Percentiles rank a stretch among this genome's conserved stretches.
Conservation (phyloP, 2,329 filamentous ascomycete genomes). For the Bertia moriformis region DNA sequence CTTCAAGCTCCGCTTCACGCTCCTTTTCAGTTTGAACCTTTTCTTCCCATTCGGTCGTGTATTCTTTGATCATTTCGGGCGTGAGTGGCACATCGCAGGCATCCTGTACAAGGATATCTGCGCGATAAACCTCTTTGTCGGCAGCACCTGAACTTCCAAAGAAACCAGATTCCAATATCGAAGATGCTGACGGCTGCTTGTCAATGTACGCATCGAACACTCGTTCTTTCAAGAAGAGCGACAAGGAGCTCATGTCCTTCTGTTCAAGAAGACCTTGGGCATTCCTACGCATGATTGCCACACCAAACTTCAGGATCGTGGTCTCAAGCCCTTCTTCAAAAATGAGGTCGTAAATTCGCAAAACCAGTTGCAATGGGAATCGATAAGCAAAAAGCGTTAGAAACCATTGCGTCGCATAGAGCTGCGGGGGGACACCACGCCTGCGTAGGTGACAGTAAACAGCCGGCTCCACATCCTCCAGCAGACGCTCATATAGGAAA, state of each 20-base stretch:
- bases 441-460: conserved; percentile 59
- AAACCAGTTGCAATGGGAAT: conserved; percentile 59
- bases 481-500: conserved; percentile 58
- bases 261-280: conserved; percentile 45
- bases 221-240: conserved; percentile 57
- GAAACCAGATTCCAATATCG: conserved; percentile 60
- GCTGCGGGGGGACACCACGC: conserved; percentile 50
- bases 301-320: conserved; percentile 53
- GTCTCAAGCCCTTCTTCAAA: conserved; percentile 59
- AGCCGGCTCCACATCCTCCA: conserved; percentile 60
- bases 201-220: conserved; percentile 66
- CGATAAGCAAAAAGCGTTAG: conserved; percentile 63
- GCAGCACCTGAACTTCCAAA: conserved; percentile 55
- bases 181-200: conserved; percentile 51
- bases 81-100: conserved; percentile 52
- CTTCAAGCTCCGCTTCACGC: conserved; percentile 47
- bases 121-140: conserved; percentile 60
- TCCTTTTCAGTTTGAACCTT: conserved; percentile 45
- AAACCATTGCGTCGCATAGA: conserved; percentile 70
- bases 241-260: conserved; percentile 56
- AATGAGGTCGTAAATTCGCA: conserved; percentile 61
- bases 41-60: conserved; percentile 57
- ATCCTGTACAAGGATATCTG: conserved; percentile 58
- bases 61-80: conserved; percentile 44
- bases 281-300: conserved; percentile 62